phyloP scores from a whole-genome alignment of 352 stramenopile genomes.

The Phytophthora brassicae region DNA sequence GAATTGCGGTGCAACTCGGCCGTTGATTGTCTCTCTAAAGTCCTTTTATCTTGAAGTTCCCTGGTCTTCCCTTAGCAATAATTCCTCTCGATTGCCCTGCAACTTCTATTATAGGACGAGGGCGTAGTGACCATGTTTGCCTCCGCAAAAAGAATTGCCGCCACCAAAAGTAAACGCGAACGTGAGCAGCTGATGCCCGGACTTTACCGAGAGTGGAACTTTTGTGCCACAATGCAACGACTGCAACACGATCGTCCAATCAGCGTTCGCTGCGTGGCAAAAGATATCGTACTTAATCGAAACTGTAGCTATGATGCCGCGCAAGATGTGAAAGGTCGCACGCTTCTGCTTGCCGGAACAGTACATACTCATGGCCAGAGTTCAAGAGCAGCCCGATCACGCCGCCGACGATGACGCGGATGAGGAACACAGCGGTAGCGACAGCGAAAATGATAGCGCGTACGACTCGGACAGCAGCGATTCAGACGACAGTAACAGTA shows the following conservation, averaged over 20 bases:
- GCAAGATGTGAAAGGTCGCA: conserved; percentile 19
- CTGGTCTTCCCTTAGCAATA: not conserved
- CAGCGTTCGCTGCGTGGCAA: conserved; percentile 31
- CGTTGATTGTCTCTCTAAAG: too few species aligned
- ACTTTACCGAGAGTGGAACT: conserved; percentile 21
- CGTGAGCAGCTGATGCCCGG: not conserved
- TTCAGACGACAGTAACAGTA: conserved; percentile 8
- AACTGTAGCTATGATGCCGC: conserved; percentile 22
- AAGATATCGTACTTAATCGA: conserved; percentile 32
- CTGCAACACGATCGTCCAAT: conserved; percentile 25
- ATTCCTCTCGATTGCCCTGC: too few species aligned
- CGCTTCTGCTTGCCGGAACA: not conserved
- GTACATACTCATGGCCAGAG: conserved; percentile 12
- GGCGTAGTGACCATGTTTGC: not conserved
- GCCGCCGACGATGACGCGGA: conserved; percentile 3
- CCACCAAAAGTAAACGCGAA: not conserved
- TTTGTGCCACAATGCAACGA: conserved; percentile 22
- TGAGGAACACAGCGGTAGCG: not conserved
- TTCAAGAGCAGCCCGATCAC: not conserved
- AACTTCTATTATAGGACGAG: too few species aligned
- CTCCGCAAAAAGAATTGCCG: not conserved
- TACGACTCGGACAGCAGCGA: too few species aligned
- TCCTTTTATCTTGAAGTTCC: not conserved
- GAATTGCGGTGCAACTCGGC: conserved; percentile 4
- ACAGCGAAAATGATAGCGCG: conserved; percentile 7